Evolutionary conservation across 257 asterid genomes (phyloP).

Genomic region (Apocynum venetum): DNA sequence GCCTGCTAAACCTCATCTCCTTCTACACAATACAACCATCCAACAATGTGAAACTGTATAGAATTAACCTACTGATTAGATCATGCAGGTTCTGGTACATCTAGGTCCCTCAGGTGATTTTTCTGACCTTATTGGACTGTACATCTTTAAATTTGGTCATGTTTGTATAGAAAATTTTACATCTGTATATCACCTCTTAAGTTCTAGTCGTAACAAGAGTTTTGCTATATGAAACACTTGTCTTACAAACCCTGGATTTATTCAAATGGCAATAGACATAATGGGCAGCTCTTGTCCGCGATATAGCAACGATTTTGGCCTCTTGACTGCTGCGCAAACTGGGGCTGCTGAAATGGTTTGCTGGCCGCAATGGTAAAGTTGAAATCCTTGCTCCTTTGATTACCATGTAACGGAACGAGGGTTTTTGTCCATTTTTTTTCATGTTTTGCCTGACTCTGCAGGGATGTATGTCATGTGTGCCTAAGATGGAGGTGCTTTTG

Average conservation of each 20-base stretch:
- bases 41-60: neutral
- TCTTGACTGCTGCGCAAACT: neutral
- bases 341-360: neutral
- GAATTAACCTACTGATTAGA: slow-evolving; percentile 6
- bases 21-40: neutral
- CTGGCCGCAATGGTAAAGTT: neutral
- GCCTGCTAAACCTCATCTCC: neutral
- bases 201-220: neutral
- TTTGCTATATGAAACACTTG: neutral
- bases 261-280: neutral
- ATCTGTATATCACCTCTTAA: neutral
- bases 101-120: slow-evolving; percentile 6
- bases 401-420: neutral
- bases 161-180: neutral
- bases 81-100: neutral
- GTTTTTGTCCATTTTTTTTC: neutral
- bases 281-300: neutral
- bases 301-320: neutral
- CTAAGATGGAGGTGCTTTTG: neutral
- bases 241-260: neutral
- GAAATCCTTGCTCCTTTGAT: no score
- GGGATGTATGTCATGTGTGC: neutral
- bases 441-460: neutral
- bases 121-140: neutral
- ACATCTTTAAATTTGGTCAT: neutral